Conservation (phyloP, 371 early-diverging fungal genomes). For the Capillidium heterosporum region DNA sequence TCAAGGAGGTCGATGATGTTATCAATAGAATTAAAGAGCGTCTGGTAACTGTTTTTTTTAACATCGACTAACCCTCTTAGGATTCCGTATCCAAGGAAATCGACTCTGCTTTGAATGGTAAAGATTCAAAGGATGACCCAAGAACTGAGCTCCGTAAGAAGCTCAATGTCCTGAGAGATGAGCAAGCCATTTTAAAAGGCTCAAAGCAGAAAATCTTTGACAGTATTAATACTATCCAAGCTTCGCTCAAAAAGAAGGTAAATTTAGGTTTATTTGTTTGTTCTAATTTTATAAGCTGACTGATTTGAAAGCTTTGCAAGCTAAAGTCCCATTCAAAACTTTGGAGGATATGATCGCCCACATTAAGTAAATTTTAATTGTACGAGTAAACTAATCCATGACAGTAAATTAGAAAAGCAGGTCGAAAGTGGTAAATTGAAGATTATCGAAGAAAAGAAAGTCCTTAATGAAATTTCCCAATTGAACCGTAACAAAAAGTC, state of each 20-base stretch:
- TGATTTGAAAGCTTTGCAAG: conserved; percentile 48
- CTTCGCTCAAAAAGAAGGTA: conserved; percentile 59
- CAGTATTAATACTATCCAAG: conserved; percentile 40
- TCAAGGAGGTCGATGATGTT: conserved; percentile 24
- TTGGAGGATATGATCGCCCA: conserved; percentile 58
- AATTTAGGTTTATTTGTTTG: conserved; percentile 3
- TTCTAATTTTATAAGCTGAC: conserved; percentile 20
- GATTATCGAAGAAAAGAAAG: conserved; percentile 73
- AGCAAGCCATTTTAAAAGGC: conserved; percentile 31
- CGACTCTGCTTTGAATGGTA: conserved; percentile 17
- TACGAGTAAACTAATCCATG: not conserved
- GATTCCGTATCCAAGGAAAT: conserved; percentile 38
- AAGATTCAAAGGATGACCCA: conserved; percentile 16
- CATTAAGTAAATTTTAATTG: conserved; percentile 30
- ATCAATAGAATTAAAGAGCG: conserved; percentile 36
- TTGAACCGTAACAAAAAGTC: conserved; percentile 61
- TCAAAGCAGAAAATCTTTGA: conserved; percentile 34
- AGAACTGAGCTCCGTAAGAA: conserved; percentile 36
- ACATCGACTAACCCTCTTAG: conserved; percentile 12
- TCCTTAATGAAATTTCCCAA: conserved; percentile 57
- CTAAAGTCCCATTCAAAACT: conserved; percentile 60
- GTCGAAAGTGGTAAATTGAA: conserved; percentile 54
- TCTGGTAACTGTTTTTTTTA: conserved; percentile 25
- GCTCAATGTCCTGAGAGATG: conserved; percentile 39
- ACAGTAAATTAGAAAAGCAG: conserved; percentile 50